Percentiles rank a stretch among this genome's conserved stretches.
phyloP scores from a whole-genome alignment of 495 filamentous ascomycete genomes.

The Neurospora sp. region DNA sequence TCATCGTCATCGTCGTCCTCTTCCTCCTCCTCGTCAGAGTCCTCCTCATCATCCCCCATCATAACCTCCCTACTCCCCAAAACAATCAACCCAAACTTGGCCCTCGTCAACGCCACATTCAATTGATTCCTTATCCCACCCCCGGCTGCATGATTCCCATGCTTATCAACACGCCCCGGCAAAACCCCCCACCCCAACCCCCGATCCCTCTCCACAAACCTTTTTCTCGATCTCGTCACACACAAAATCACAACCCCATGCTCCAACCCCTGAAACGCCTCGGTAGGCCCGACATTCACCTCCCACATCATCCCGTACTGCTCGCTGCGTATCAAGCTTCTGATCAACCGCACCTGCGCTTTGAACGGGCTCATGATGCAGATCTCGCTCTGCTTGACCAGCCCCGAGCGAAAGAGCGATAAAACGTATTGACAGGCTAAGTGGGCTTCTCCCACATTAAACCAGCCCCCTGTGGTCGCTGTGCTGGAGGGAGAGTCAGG shows the following conservation, averaged over 20 bases:
- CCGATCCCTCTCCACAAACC: conserved; percentile 37
- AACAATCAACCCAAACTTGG: conserved; percentile 42
- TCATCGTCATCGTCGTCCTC: neutral
- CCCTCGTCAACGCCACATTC: conserved; percentile 48
- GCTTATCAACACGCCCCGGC: neutral
- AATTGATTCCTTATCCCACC: conserved; percentile 26
- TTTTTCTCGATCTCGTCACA: conserved; percentile 38
- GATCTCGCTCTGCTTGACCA: conserved; percentile 33
- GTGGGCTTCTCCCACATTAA: conserved; percentile 37
- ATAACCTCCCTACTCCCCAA: conserved; percentile 41
- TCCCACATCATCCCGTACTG: conserved; percentile 22
- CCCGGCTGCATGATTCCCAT: no score
- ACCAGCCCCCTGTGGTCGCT: conserved; percentile 34
- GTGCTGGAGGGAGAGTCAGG: conserved; percentile 18
- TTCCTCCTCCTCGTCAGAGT: neutral
- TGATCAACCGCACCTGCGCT: conserved; percentile 39
- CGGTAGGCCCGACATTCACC: conserved; percentile 46
- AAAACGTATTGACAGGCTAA: conserved; percentile 34
- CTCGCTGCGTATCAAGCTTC: conserved; percentile 24
- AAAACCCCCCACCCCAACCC: conserved; percentile 39
- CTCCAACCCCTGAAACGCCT: conserved; percentile 49
- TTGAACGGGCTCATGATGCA: conserved; percentile 47
- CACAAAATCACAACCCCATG: conserved; percentile 45
- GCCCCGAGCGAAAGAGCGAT: conserved; percentile 22
- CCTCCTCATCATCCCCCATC: conserved; percentile 11